Base-by-base conservation (phyloP, 2,329 filamentous ascomycete species). In the Aspergillus sp. region DNA sequence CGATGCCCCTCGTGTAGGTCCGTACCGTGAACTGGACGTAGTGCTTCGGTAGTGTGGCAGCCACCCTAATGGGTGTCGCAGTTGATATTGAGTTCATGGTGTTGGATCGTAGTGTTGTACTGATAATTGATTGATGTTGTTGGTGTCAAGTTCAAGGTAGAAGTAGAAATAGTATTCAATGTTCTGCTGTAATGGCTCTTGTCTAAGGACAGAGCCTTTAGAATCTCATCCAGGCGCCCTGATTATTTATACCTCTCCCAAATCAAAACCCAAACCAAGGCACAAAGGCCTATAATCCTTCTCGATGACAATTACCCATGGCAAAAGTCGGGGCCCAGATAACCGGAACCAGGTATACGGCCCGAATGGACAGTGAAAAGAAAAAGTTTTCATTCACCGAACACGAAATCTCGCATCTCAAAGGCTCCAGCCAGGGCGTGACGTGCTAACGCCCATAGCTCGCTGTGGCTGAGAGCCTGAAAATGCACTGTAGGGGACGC, bases 61-160 rank as follows among this genome's bases (percentile, higher is more conserved):
- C 57, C 69, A 65, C 69, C 70, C 74, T 68, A 4, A 76, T 63
- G 62, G 73, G 71, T 30, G 66, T 64, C 7, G 67, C 68, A 8
- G 67, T 60, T 49, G 72, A 66, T 49, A 74, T 54, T 8, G 71
- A 69, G 54, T 67, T 75, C 74, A 76, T 77, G 28, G 25, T 46
- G 38, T 28, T 57, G 56, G 58, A 48, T 63, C 6, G 55, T 45
- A 31, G 38, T 47, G 45, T 50, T 17, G 53, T 48, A 54, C 30
- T 52, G 38, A 25, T 31, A 28, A 54, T 30, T 38, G 9, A n/a
- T 41, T 41, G 9, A 41, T 41, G 34, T 13, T 13, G 11, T 41
- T 41, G 34, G 11, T 41, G 34, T 41, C 34, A 15, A 41, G 11
- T 28, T 28, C 25, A 28, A 28, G 25, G 25, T 41, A 15, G 34